Evolutionary conservation across 2,329 filamentous ascomycete species (phyloP).

Genomic region (Epichloe scottii): DNA sequence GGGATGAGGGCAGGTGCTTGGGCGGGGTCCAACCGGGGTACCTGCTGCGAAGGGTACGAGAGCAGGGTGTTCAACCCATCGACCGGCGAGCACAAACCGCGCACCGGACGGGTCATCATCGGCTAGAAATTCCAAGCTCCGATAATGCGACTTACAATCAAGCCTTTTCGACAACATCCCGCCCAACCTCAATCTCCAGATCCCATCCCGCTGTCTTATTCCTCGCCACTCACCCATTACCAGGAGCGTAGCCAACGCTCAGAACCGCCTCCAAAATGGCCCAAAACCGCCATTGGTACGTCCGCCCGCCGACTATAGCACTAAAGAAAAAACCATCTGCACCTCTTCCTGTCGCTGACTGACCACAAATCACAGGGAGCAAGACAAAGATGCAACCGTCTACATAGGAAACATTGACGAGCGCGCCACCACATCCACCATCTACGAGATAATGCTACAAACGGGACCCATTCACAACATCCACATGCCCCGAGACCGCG

Average conservation of each 20-base stretch:
- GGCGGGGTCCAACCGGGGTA: too few relatives aligned
- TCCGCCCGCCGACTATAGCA: background rate
- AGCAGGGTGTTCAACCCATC: too few relatives aligned
- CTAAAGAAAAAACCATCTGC: background rate
- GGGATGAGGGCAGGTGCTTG: too few relatives aligned
- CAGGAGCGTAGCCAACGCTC: background rate
- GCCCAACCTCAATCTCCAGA: background rate
- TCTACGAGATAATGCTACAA: conserved; percentile 98
- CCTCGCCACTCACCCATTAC: background rate
- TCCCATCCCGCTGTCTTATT: background rate
- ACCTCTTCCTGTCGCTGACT: background rate
- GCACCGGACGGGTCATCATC: conserved; percentile 16
- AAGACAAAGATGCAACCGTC: conserved; percentile 95
- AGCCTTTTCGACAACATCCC: background rate
- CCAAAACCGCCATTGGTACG: conserved; percentile 63
- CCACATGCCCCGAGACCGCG: conserved; percentile 94
- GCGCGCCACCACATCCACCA: conserved; percentile 75
- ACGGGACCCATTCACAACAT: conserved; percentile 96
- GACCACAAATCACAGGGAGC: conserved; percentile 53
- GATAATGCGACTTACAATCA: background rate
- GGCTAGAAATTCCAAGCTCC: conserved; percentile 12
- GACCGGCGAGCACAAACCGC: conserved; percentile 4
- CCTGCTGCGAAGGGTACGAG: too few relatives aligned
- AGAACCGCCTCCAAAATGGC: conserved; percentile 39
- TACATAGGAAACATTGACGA: conserved; percentile 99